Evolutionary conservation across 2,329 filamentous ascomycete genomes (phyloP).

Genomic region (Drechslerella dactyloides): DNA sequence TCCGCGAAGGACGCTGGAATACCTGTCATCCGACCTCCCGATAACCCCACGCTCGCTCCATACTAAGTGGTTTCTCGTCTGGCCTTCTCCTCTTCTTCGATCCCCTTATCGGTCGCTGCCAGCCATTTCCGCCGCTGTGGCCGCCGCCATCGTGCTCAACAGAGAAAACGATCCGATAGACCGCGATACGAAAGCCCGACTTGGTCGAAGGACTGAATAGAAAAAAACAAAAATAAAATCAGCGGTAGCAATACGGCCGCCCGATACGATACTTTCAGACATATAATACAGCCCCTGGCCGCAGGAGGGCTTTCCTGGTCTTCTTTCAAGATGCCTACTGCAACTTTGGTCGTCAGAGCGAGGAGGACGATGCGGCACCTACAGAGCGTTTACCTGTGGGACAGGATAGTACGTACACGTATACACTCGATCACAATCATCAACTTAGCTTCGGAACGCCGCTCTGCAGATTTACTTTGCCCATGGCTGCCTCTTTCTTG

Average conservation of each 20-base stretch:
- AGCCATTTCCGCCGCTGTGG: not conserved
- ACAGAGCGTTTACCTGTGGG: conserved; percentile 50
- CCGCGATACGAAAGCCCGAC: not conserved
- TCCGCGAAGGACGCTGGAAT: conserved; percentile 24
- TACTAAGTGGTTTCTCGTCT: not conserved
- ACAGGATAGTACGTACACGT: conserved; percentile 48
- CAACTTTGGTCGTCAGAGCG: conserved; percentile 29
- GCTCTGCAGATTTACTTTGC: too few species aligned
- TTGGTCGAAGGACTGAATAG: not conserved
- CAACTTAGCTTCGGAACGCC: not conserved
- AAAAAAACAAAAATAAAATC: not conserved
- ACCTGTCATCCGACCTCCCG: conserved; percentile 36
- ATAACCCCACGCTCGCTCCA: conserved; percentile 1
- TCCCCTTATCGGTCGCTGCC: not conserved
- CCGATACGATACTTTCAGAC: not conserved
- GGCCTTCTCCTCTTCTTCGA: not conserved
- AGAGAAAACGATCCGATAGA: not conserved
- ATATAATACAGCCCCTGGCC: not conserved
- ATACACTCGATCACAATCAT: too few species aligned
- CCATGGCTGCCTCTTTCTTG: too few species aligned
- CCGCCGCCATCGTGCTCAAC: not conserved
- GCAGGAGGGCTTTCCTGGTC: conserved; percentile 19
- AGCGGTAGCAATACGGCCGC: not conserved
- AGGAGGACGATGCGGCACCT: conserved; percentile 50
- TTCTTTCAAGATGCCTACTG: conserved; percentile 32